Percentiles rank a stretch among this genome's conserved stretches.
Evolutionary conservation across 371 early-diverging fungal genomes (phyloP).

Genomic region (Mucor lusitanicus): DNA sequence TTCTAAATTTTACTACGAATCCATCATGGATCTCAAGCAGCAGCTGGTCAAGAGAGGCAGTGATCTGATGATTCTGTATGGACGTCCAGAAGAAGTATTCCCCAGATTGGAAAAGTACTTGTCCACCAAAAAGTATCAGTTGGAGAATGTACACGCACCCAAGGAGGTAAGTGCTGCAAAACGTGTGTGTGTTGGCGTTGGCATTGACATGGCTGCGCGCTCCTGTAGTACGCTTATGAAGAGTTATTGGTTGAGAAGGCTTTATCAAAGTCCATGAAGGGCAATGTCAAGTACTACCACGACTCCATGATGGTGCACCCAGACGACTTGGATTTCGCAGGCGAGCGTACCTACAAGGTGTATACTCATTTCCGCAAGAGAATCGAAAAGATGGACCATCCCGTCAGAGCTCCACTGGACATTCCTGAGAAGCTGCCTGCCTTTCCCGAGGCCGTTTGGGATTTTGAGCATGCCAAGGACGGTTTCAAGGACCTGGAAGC

Average conservation of each 20-base stretch:
- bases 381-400: constrained; percentile 29
- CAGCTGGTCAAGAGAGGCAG: constrained; percentile 9
- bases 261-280: constrained; percentile 9
- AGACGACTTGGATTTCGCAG: constrained; percentile 25
- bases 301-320: constrained; percentile 28
- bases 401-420: constrained; percentile 12
- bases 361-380: constrained; percentile 34
- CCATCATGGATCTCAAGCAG: constrained; percentile 20
- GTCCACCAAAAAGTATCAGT: not conserved
- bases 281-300: constrained; percentile 12
- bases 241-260: constrained; percentile 26
- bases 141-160: constrained; percentile 22
- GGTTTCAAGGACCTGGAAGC: not conserved
- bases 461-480: constrained; percentile 3
- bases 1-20: constrained; percentile 25
- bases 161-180: constrained; percentile 27
- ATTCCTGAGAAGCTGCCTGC: constrained; percentile 20
- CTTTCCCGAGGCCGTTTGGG: constrained; percentile 10
- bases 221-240: constrained; percentile 31
- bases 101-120: constrained; percentile 15
- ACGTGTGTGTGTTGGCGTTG: not conserved
- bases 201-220: not conserved
- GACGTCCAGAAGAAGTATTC: constrained; percentile 29
- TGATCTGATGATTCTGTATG: constrained; percentile 27
- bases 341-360: constrained; percentile 29